These are phyloP conservation scores for Gastrodia elata DNA, from an alignment of 106 monocot species.

Conservation along the genomic window DNA sequence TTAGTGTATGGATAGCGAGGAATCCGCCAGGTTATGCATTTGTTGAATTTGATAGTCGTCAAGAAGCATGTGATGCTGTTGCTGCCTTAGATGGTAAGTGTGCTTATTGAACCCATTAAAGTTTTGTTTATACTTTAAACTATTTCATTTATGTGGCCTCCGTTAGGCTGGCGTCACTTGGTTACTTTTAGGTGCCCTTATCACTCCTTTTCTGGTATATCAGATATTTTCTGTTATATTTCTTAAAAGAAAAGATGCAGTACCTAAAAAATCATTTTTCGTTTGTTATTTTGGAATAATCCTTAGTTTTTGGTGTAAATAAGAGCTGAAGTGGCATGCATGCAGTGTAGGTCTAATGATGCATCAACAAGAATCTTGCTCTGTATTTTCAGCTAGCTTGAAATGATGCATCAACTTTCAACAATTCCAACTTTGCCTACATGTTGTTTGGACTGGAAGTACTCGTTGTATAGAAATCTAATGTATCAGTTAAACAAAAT, in stretches of 20 bases:
- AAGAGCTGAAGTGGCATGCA: not conserved
- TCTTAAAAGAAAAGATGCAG: not conserved
- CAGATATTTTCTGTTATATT: not conserved
- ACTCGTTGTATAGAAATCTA: not conserved
- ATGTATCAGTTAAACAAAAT: not conserved
- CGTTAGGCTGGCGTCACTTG: not conserved
- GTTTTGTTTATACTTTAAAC: not conserved
- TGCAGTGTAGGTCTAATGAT: not conserved
- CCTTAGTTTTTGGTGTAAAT: not conserved
- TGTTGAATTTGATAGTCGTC: conserved; percentile 13
- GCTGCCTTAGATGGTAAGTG: conserved; percentile 14
- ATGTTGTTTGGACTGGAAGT: not conserved
- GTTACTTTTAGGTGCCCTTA: not conserved
- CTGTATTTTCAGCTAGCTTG: not conserved
- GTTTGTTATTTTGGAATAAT: not conserved
- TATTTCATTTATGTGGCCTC: not conserved
- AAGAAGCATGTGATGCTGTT: conserved; percentile 12
- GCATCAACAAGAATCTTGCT: not conserved
- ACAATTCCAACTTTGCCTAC: not conserved
- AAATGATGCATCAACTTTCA: not conserved
- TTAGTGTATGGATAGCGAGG: conserved; percentile 14
- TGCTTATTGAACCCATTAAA: not conserved
- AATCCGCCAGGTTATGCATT: conserved; percentile 19
- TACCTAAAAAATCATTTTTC: not conserved
- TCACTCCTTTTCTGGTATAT: not conserved